Conservation (phyloP, 345 rosid genomes). For the Erucastrum elatum region DNA sequence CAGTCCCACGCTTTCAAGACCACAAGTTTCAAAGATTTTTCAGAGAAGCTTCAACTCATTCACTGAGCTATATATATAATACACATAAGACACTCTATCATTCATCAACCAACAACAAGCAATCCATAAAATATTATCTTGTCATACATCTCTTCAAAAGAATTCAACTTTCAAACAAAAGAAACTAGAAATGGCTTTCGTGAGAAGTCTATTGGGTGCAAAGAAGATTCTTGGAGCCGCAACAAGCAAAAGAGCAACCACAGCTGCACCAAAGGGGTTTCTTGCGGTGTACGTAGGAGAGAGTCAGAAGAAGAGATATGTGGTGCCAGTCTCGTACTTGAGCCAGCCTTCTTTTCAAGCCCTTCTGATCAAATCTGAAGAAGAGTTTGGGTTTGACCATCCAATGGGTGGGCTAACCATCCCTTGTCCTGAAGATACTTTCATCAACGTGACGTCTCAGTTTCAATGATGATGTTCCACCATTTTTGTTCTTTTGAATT, state of each 20-base stretch:
- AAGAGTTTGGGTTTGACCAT: constrained; percentile 54
- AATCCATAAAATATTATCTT: constrained; percentile 8
- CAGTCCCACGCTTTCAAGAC: constrained; percentile 28
- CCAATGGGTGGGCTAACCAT: constrained; percentile 55
- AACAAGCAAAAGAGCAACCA: constrained; percentile 4
- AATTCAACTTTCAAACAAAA: background rate
- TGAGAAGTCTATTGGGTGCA: constrained; percentile 19
- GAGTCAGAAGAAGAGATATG: constrained; percentile 35
- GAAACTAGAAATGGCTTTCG: constrained; percentile 1
- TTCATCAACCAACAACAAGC: constrained; percentile 24
- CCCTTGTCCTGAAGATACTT: constrained; percentile 53
- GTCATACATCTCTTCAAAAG: background rate
- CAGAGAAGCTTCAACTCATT: background rate
- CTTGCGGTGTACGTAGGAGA: constrained; percentile 53
- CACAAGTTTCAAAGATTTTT: constrained; percentile 27
- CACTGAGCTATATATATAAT: constrained; percentile 25
- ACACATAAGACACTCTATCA: background rate
- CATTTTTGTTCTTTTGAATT: background rate
- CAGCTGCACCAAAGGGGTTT: constrained; percentile 43
- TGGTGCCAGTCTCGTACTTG: constrained; percentile 50
- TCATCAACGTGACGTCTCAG: constrained; percentile 40
- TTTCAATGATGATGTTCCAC: constrained; percentile 20
- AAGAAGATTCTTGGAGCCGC: constrained; percentile 23
- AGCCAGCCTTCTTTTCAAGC: constrained; percentile 47
- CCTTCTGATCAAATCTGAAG: constrained; percentile 45